A percentile compares a stretch with the other conserved stretches of the same genome.
Conservation (phyloP, 352 stramenopile species). For the Globisporangium uncinulatum region DNA sequence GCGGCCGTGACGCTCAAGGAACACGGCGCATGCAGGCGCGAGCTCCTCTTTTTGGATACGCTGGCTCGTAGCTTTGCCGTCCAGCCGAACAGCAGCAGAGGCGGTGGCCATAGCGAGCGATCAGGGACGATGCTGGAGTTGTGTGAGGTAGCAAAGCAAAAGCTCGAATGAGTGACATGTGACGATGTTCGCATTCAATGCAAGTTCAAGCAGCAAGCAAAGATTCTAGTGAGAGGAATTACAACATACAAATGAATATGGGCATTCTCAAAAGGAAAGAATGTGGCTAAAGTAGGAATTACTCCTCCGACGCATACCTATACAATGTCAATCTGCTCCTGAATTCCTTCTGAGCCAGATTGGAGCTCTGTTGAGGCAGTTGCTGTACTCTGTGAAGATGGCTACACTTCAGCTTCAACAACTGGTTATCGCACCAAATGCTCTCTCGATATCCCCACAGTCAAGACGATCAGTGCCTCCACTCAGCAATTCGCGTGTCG, state of each 20-base stretch:
- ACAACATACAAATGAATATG: neutral
- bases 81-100: constrained; percentile 22
- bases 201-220: neutral
- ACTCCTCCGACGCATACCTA: no score
- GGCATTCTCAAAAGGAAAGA: no score
- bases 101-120: neutral
- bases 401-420: no score
- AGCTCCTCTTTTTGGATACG: constrained; percentile 81
- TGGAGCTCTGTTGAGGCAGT: no score
- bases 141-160: neutral
- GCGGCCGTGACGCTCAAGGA: constrained; percentile 36
- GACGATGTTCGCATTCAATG: neutral
- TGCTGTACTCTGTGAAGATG: no score
- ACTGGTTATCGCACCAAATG: no score
- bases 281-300: no score
- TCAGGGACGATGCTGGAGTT: neutral
- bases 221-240: neutral
- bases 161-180: neutral
- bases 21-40: constrained; percentile 49
- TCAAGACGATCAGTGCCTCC: neutral
- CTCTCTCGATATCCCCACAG: neutral
- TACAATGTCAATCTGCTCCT: no score
- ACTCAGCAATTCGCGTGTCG: neutral
- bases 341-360: no score
- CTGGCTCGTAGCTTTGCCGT: constrained; percentile 87